Evolutionary conservation across 2,329 filamentous ascomycete genomes (phyloP), one percentile per base, ranked within the genome.

Genomic region (Trichoderma pleuroti): DNA sequence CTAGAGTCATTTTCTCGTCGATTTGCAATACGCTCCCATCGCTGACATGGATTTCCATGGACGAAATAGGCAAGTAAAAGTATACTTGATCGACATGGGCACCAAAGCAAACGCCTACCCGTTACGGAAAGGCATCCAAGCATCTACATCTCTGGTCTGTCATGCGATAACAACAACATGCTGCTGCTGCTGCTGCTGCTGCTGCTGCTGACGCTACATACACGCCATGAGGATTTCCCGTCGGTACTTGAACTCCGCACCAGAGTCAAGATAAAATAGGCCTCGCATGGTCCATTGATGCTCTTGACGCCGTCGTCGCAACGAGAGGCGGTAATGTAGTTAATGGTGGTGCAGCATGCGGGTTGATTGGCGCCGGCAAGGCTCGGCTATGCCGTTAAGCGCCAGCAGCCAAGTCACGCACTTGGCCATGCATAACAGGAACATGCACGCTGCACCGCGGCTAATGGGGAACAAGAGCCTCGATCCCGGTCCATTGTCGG

Each of bases 341-440:
- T n/a, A n/a, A 59, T 67, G 54, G 64, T 67, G 64, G 24, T 57
- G 64, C 30, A 57, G 24, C 24, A 39, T 11, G 64, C 64, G 26
- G 64, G 24, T 52, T 59, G 64, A 67, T 67, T 67, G 64, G 64
- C 34, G 64, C 28, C 21, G 64, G 64, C 32, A 11, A n/a, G 30
- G 46, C 46, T 65, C 30, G 46, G 30, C 62, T 54, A 21, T 67
- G 52, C 64, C n/a, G 34, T 67, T 67, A 67, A 67, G 64, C 64
- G 64, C 64, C 64, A 30, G 64, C 46, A 12, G 24, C 24, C 36
- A 67, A 24, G 52, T 39, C 64, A 67, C 63, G 49, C 63, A 57
- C 24, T 30, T 21, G n/a, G 46, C 32, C 63, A 30, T 57, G 63
- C 63, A 57, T 66, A 52, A 24, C 46, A 21, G 62, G 18, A 26